These are phyloP conservation scores for Penstemon newberryi DNA, from an alignment of 257 asterid species.

Conservation along the genomic window DNA sequence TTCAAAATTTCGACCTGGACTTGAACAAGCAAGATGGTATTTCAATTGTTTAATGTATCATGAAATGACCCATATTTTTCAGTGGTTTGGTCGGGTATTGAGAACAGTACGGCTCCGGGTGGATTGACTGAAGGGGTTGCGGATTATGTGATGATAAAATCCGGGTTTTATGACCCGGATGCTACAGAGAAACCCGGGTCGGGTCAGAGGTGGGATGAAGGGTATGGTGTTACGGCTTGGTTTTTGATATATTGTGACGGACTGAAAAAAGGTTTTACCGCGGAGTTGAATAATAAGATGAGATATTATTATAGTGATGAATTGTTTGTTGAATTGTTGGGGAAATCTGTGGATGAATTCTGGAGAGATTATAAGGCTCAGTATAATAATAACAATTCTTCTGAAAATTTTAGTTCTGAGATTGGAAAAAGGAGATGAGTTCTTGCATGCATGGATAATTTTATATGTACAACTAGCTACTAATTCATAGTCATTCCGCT, in stretches of 20 bases:
- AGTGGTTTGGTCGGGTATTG: too few relatives aligned
- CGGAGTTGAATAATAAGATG: background rate
- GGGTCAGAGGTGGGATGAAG: background rate
- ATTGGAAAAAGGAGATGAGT: too few relatives aligned
- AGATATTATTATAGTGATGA: background rate
- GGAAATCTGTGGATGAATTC: background rate
- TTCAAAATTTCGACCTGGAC: too few relatives aligned
- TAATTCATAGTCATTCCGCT: too few relatives aligned
- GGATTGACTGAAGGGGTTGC: too few relatives aligned
- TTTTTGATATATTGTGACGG: background rate
- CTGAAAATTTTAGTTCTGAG: too few relatives aligned
- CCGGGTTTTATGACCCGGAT: too few relatives aligned
- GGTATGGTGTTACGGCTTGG: background rate
- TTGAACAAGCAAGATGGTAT: too few relatives aligned
- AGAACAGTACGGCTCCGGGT: too few relatives aligned
- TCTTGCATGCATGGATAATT: background rate
- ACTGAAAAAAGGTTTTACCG: background rate
- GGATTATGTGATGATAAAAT: too few relatives aligned
- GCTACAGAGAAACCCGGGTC: background rate
- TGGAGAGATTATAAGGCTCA: background rate
- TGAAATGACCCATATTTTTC: too few relatives aligned
- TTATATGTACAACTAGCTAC: background rate
- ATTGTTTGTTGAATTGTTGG: background rate
- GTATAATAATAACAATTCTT: background rate
- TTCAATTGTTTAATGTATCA: too few relatives aligned